A percentile compares a stretch with the other conserved stretches of the same genome.
Conservation (phyloP, 2,329 filamentous ascomycete species). For the Neurospora sp. region DNA sequence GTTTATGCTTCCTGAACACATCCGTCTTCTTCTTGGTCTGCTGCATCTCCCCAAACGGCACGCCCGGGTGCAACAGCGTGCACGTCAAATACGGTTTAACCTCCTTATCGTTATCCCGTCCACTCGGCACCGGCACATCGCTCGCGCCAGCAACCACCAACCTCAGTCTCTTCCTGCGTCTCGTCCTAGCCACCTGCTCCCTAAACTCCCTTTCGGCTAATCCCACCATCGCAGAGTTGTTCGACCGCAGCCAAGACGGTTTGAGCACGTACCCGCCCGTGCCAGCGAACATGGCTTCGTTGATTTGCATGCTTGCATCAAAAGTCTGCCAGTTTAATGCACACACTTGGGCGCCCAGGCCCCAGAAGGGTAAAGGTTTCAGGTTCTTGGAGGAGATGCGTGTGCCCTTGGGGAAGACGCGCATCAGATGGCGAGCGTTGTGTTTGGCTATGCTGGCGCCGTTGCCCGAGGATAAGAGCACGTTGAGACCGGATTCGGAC, state of each 20-base stretch:
- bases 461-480: slow-evolving; percentile 35
- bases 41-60: slow-evolving; percentile 34
- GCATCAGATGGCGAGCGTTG: slow-evolving; percentile 59
- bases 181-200: slow-evolving; percentile 20
- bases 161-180: slow-evolving; percentile 31
- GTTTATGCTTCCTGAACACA: slow-evolving; percentile 49
- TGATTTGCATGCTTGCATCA: slow-evolving; percentile 55
- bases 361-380: slow-evolving; percentile 55
- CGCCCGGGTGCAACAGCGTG: slow-evolving; percentile 49
- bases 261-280: slow-evolving; percentile 59
- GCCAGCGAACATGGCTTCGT: slow-evolving; percentile 57
- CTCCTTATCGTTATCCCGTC: slow-evolving; percentile 35
- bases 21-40: slow-evolving; percentile 55
- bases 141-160: slow-evolving; percentile 55
- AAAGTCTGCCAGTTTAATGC: slow-evolving; percentile 64
- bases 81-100: slow-evolving; percentile 58
- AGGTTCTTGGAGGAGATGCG: slow-evolving; percentile 59
- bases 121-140: slow-evolving; percentile 45
- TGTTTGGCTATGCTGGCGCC: slow-evolving; percentile 44
- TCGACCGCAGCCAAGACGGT: slow-evolving; percentile 46
- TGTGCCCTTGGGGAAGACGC: slow-evolving; percentile 60
- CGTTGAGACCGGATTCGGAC: slow-evolving; percentile 49
- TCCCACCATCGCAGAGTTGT: slow-evolving; percentile 26
- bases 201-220: not conserved
- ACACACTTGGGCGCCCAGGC: slow-evolving; percentile 57